phyloP scores from a whole-genome alignment of 2,329 filamentous ascomycete genomes.

The Aspergillus luchuensis region DNA sequence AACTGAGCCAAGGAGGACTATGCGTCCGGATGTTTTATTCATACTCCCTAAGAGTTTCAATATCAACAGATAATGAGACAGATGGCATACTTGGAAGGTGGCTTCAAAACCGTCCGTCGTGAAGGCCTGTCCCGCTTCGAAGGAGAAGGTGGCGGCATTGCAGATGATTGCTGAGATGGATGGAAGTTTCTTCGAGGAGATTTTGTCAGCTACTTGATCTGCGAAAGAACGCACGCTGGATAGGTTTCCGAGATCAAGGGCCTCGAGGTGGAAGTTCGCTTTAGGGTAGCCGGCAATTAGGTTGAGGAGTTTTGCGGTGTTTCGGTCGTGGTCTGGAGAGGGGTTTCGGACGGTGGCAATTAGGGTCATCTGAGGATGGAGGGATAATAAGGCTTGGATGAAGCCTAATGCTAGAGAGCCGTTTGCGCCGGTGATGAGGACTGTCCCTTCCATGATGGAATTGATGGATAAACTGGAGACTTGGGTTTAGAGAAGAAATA shows the following conservation, averaged over 20 bases:
- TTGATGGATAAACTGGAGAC: no score
- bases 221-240: constrained; percentile 41
- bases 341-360: constrained; percentile 37
- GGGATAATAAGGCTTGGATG: constrained; percentile 27
- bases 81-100: constrained; percentile 44
- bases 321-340: constrained; percentile 26
- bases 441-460: constrained; percentile 25
- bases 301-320: constrained; percentile 29
- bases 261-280: constrained; percentile 32
- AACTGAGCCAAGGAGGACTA: constrained; percentile 37
- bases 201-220: constrained; percentile 23
- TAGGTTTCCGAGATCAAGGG: constrained; percentile 42
- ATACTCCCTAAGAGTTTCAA: constrained; percentile 38
- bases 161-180: constrained; percentile 42
- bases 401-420: constrained; percentile 37
- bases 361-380: constrained; percentile 25
- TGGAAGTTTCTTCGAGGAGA: constrained; percentile 33
- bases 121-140: constrained; percentile 34
- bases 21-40: constrained; percentile 22
- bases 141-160: constrained; percentile 46
- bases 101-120: constrained; percentile 44
- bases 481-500: neutral
- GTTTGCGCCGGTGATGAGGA: constrained; percentile 35
- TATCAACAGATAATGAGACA: constrained; percentile 43
- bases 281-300: constrained; percentile 24